Evolutionary conservation across 2,329 filamentous ascomycete genomes (phyloP), one percentile per base, ranked within the genome.

Genomic region (Aspergillus luchuensis): DNA sequence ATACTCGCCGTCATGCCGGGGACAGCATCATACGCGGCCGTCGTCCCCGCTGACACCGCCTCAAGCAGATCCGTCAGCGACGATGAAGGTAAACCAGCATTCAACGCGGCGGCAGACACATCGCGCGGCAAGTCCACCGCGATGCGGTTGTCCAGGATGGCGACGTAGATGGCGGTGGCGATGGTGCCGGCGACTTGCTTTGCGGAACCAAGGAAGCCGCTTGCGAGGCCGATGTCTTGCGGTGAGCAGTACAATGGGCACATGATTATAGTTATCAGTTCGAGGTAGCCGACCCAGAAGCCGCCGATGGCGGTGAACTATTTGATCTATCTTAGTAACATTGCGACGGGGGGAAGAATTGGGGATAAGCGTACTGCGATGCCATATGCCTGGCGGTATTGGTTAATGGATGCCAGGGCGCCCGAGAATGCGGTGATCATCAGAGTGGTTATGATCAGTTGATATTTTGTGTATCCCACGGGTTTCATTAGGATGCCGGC

Each of bases 221-320:
- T 55, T 15, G 52, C 52, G 4, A 55, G 52, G 8, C 52, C 52
- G 23, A 55, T 55, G n/a, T 55, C 52, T 11, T 45, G 21, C 3
- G 52, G 52, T 8, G 43, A 30, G 38, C 52, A 55, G n/a, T 55
- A 55, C 3, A 55, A n/a, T 5, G 52, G 52, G 6, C 52, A 55
- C 52, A 55, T 55, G 52, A 55, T 55, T 4, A 55, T 43, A 4
- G 52, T 55, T n/a, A 55, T 55, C 4, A 55, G 39, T 21, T 55
- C 52, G 39, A 55, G 52, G 52, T 55, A 55, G 39, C 52, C 52
- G 52, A 55, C 52, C 10, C 15, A 41, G 52, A 55, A 55, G 52
- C 52, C 52, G 15, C 52, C 52, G 21, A 55, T 13, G 15, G 52
- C 52, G 38, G 52, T 55, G 39, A 55, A 55, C 52, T 55, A 10